Base-by-base conservation (phyloP, 345 rosid species). In the Brassica rapa region DNA sequence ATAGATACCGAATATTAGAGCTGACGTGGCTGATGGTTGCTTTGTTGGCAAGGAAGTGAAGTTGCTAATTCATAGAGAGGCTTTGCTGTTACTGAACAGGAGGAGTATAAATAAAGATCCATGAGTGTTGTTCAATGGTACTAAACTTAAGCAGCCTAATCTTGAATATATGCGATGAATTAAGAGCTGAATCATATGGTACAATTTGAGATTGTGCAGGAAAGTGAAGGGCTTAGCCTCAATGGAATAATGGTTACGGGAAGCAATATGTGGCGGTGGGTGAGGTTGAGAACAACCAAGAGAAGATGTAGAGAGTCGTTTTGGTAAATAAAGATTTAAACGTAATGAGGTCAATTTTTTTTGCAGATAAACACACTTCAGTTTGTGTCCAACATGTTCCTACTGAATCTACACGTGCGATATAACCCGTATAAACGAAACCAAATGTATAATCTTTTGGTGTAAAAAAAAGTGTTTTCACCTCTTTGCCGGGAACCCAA, bases 211-310 rank as follows among this genome's bases (percentile, higher is more conserved):
- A 16, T 55, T 16, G 24, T 16, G 60, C 35, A 68, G 74, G 74
- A 73, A 72, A 23, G 72, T 78, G 72, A 78, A 73, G 71, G 46
- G 49, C 12, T 27, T 27, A 27, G 30, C 30, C 30, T 27, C 16
- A n/a, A 12, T 62, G 59, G 39, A 6, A 39, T 41, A 32, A 32
- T 32, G 37, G 37, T 32, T 32, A 32, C 37, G 37, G n/a, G 49
- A 41, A 10, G 49, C 49, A 41, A 10, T 41, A 10, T 41, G n/a
- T 41, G 49, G 49, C 49, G 49, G 49, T 14, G n/a, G 10, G 43
- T 41, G n/a, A 11, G 10, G 49, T 41, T 41, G 49, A 41, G 49
- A 9, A 41, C 49, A 41, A 41, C n/a, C 49, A 6, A 32, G 43
- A 41, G n/a, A 41, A 41, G 49, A 41, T 11, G 4, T 41, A 41